Base-by-base conservation (phyloP, 2,329 filamentous ascomycete species). In the Phyllosticta citrichinensis region DNA sequence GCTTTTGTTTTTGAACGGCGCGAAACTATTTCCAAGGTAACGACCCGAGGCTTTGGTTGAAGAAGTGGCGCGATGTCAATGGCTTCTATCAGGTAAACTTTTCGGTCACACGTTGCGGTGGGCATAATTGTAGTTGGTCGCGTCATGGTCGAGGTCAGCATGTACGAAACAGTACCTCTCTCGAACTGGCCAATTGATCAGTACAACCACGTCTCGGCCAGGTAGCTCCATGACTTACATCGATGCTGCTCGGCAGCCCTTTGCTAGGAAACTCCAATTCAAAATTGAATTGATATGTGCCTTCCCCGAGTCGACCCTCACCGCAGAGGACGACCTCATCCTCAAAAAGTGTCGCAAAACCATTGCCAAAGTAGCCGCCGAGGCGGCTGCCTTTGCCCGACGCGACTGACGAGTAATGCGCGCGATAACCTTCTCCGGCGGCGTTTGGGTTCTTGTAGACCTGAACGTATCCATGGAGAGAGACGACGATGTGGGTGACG, bases 121-220 rank as follows among this genome's bases (percentile, higher is more conserved):
- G 93, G 87, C 14, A 87, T 83, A 64, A 97, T 95, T 5, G 91
- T 86, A 0, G 89, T 94, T 20, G 94, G 93, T 61, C 91, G 85
- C 20, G 93, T 97, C 62, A 97, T 74, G 9, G 91, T 97, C 33
- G 93, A 88, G 5, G 90, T 93, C 67, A 97, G 83, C 77, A 93
- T 85, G 75, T 97, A 99, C 20, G 88, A 87, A 68, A 99, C 90
- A 1, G 90, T 92, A 40, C 94, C 94, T 70, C 93, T 86, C 75
- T 97, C 94, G 73, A 99, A 99, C 91, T 97, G 73, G 30, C 57
- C n/a, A 24, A 52, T 25, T 53, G 60, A 63, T 72, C 62, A 71
- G 59, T 55, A 50, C 17, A 12, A 14, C 10, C 51, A 20, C 9
- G 24, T 22, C 51, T 52, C n/a, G 19, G 30, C 6, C 14, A 12